Base-by-base conservation (phyloP, 192 early-diverging fungal genomes). In the Mortierella claussenii region DNA sequence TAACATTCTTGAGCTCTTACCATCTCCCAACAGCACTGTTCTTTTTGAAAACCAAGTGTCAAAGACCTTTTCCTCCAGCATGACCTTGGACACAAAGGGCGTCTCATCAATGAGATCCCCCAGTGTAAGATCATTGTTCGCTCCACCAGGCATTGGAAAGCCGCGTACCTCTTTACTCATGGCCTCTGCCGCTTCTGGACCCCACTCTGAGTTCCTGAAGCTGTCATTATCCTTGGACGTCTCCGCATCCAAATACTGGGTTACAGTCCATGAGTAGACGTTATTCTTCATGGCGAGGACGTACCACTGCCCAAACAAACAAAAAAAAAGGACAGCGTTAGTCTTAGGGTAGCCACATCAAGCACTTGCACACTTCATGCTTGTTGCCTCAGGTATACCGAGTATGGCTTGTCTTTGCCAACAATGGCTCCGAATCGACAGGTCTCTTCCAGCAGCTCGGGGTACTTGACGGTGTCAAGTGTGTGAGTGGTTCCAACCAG, bases 51-150 rank as follows among this genome's bases (percentile, higher is more conserved):
- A 40, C 69, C 69, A 71, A 0, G 69, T 71, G 1, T 56, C 43
- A 57, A 71, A 71, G 28, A 71, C 54, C 28, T 71, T 63, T 18
- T 71, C 69, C 4, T 71, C 69, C 8, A 57, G 20, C 60, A 50
- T 57, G 10, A 63, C 69, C 21, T 63, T 71, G 11, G 69, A 49
- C 3, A 56, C 60, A 7, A 43, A 26, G 0, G 69, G 60, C 1
- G 69, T 63, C 1, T 36, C 27, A 17, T 63, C 60, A 36, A 71
- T 56, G 8, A 71, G 30, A 11, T 40, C 45, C 0, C 60, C 60
- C 2, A 71, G n/a, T 0, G 48, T 64, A 11, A 57, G 43, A 0
- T 8, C 20, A 1, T 46, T 37, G 15, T 49, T 40, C 7, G 31
- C 21, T 8, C 56, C 66, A 18, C 36, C 46, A 12, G 36, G 56